Percentiles rank a stretch among this genome's conserved stretches.
phyloP scores from a whole-genome alignment of 1,284 basidiomycete species.

The Wallemia hederae region DNA sequence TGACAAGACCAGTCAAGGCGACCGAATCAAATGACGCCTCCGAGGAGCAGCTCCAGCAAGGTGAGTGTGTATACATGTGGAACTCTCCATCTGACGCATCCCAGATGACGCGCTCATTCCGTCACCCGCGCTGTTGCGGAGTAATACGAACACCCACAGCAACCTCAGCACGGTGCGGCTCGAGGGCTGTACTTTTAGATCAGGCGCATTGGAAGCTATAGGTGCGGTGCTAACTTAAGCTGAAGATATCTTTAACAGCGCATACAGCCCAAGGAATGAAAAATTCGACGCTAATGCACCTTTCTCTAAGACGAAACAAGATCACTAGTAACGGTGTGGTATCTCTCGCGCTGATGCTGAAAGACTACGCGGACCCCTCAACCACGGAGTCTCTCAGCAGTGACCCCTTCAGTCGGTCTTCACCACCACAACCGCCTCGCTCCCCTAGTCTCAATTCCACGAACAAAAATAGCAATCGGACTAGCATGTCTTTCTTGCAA shows the following conservation, averaged over 20 bases:
- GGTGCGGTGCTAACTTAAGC: conserved; percentile 22
- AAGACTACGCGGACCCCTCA: conserved; percentile 59
- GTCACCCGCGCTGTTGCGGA: background rate
- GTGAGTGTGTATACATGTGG: too few relatives aligned
- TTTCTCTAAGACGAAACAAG: conserved; percentile 58
- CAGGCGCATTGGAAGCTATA: conserved; percentile 39
- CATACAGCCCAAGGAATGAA: conserved; percentile 50
- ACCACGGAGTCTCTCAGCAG: conserved; percentile 7
- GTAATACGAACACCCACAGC: background rate
- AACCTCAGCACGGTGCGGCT: conserved; percentile 40
- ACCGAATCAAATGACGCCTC: too few relatives aligned
- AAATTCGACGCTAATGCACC: conserved; percentile 48
- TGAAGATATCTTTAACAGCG: conserved; percentile 19
- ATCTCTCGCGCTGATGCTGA: conserved; percentile 74
- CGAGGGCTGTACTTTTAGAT: conserved; percentile 48
- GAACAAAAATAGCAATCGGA: too few relatives aligned
- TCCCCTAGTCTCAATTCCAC: conserved; percentile 12
- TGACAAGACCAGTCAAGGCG: conserved; percentile 9
- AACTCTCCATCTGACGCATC: background rate
- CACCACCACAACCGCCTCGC: conserved; percentile 7
- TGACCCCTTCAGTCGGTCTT: conserved; percentile 12
- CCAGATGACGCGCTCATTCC: background rate
- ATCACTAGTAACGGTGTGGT: conserved; percentile 58
- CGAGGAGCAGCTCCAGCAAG: background rate
- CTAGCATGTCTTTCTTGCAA: too few relatives aligned